Evolutionary conservation across 2,329 filamentous ascomycete species (phyloP).

Genomic region (Coniochaeta ligniaria): DNA sequence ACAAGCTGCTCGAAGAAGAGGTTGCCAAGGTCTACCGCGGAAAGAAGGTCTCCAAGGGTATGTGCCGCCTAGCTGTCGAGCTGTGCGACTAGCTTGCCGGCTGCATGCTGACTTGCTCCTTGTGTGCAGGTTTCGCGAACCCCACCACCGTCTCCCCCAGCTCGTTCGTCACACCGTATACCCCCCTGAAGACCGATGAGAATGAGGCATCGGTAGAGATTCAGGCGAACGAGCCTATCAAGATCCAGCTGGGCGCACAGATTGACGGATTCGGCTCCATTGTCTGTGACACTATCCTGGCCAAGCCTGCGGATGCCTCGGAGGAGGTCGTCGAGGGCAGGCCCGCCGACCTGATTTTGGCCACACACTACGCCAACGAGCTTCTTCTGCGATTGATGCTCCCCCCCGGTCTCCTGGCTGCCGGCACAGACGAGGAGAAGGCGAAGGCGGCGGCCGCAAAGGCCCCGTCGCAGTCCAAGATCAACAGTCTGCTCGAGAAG

Average conservation of each 20-base stretch:
- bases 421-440: constrained; percentile 90
- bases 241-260: constrained; percentile 98
- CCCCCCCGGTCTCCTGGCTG: constrained; percentile 76
- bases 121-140: constrained; percentile 67
- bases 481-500: constrained; percentile 84
- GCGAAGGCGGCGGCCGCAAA: constrained; percentile 80
- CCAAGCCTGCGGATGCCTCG: constrained; percentile 50
- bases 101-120: constrained; percentile 2
- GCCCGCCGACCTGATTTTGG: constrained; percentile 79
- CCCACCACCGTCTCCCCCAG: constrained; percentile 92
- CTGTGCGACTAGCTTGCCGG: background rate
- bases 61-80: constrained; percentile 16
- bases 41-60: constrained; percentile 93
- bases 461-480: constrained; percentile 76
- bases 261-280: constrained; percentile 97
- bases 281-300: constrained; percentile 85
- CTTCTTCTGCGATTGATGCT: constrained; percentile 85
- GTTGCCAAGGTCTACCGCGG: constrained; percentile 94
- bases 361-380: constrained; percentile 94
- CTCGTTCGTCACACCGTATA: constrained; percentile 94
- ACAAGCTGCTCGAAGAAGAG: constrained; percentile 91
- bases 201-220: constrained; percentile 75
- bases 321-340: constrained; percentile 65
- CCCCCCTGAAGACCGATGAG: constrained; percentile 78
- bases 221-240: constrained; percentile 80